These are phyloP conservation scores for Alternaria gansuensis DNA, from an alignment of 2,329 filamentous ascomycete genomes.

Conservation along the genomic window DNA sequence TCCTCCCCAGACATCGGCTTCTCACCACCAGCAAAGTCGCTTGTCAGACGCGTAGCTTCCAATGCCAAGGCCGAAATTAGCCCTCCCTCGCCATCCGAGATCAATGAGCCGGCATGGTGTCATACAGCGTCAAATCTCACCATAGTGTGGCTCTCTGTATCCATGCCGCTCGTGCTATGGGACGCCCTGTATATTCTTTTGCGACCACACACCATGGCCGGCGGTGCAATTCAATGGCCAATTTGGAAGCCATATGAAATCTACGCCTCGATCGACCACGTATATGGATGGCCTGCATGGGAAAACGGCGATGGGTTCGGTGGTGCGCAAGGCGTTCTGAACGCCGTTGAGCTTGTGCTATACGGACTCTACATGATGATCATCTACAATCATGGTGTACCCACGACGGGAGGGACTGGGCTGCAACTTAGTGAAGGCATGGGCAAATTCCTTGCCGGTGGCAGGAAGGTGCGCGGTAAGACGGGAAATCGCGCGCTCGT, in stretches of 20 bases:
- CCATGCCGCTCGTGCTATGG: conserved; percentile 82
- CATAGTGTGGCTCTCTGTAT: conserved; percentile 76
- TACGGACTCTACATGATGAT: conserved; percentile 71
- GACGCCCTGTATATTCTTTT: conserved; percentile 81
- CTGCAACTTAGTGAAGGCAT: conserved; percentile 52
- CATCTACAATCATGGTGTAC: conserved; percentile 55
- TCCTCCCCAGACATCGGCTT: conserved; percentile 30
- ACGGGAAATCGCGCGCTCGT: conserved; percentile 65
- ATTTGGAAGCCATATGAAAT: conserved; percentile 81
- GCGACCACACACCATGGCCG: conserved; percentile 83
- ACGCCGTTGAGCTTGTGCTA: conserved; percentile 71
- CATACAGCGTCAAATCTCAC: conserved; percentile 68
- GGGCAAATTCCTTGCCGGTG: conserved; percentile 58
- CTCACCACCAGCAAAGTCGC: conserved; percentile 29
- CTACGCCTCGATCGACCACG: conserved; percentile 80
- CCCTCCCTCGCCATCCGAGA: conserved; percentile 35
- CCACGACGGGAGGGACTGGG: conserved; percentile 50
- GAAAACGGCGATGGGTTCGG: conserved; percentile 75
- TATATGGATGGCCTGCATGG: conserved; percentile 81
- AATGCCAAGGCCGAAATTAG: conserved; percentile 28
- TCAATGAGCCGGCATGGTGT: conserved; percentile 56
- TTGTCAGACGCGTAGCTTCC: conserved; percentile 39
- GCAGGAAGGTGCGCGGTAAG: conserved; percentile 62
- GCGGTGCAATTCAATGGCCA: conserved; percentile 74
- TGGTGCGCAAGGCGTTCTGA: conserved; percentile 74